Base-by-base conservation (phyloP, 495 filamentous ascomycete genomes). In the Clavariopsis aquatica region DNA sequence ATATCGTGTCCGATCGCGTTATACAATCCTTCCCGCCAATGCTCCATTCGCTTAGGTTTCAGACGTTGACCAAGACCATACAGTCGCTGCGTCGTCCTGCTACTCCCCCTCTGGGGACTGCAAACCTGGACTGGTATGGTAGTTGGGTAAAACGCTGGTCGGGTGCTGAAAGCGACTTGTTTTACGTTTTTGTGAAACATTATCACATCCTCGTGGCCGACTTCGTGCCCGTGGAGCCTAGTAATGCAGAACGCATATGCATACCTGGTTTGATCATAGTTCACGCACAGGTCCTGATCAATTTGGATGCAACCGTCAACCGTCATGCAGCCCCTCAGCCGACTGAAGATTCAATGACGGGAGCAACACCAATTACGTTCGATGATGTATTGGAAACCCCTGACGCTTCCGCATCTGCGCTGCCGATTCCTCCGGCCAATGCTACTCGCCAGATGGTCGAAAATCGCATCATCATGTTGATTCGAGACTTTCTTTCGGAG, bases 181-280 rank as follows among this genome's bases (percentile, higher is more conserved):
- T 98, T 70, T 98, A 89, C 77, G 87, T 96, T 17, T 98, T 98
- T 75, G 85, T 87, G 75, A 97, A 96, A 77, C 87, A 94, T 72
- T 94, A 90, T 65, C 88, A 95, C 72, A 85, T 93, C 49, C 77
- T 98, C 7, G 83, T 89, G 41, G 85, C 88, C 26, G 91, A 95
- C 61, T 93, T 92, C 70, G 78, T 96, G 51, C 89, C 90, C 0
- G 64, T 80, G 0, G 84, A 87, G 9, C 76, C 82, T 8, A 85
- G 87, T 64, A 87, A 87, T 73, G 81, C 84, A 28, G 86, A 87
- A 49, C 78, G 80, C 13, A 73, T 85, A 41, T 78, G 83, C 65
- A 87, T 89, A 1, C 94, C 94, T 45, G 94, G 88, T 0, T 85
- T 96, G 71, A 81, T 93, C 12, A 78, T 93, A 29, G 83, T 98